Evolutionary conservation across 768 basidiomycete genomes (phyloP).

Genomic region (Tricholoma flavovirens): DNA sequence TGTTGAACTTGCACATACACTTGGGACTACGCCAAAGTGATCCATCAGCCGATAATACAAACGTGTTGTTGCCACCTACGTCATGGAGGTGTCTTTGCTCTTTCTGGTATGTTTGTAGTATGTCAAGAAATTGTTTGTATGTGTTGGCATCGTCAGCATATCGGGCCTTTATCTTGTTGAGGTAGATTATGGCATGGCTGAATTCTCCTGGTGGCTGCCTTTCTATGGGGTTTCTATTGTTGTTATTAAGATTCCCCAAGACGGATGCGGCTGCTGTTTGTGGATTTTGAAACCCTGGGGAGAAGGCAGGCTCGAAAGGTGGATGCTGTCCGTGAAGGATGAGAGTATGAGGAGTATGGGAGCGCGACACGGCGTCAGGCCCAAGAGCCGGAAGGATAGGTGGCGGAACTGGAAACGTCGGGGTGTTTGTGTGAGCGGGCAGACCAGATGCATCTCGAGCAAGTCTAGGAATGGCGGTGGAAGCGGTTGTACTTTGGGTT

Average conservation of each 20-base stretch:
- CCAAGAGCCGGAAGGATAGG: slow-evolving; percentile 25
- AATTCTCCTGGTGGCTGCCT: slow-evolving; percentile 64
- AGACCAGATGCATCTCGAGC: slow-evolving; percentile 15
- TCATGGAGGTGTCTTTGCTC: slow-evolving; percentile 71
- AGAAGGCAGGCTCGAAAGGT: slow-evolving; percentile 35
- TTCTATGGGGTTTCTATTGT: slow-evolving; percentile 44
- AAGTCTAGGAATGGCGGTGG: slow-evolving; percentile 20
- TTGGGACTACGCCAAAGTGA: slow-evolving; percentile 43
- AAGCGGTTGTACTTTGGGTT: slow-evolving; percentile 53
- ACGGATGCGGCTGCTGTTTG: slow-evolving; percentile 62
- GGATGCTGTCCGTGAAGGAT: slow-evolving; percentile 31
- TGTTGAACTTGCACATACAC: slow-evolving; percentile 77
- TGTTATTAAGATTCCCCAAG: slow-evolving; percentile 53
- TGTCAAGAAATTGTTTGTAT: slow-evolving; percentile 86
- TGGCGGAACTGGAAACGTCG: slow-evolving; percentile 28
- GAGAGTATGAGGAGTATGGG: slow-evolving; percentile 49
- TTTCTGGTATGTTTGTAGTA: slow-evolving; percentile 82
- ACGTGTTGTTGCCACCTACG: slow-evolving; percentile 37
- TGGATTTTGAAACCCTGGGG: slow-evolving; percentile 40
- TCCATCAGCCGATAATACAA: not conserved
- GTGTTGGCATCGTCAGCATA: slow-evolving; percentile 87
- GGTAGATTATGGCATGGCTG: slow-evolving; percentile 92
- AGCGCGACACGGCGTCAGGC: slow-evolving; percentile 42
- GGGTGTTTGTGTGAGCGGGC: slow-evolving; percentile 24
- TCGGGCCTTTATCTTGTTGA: slow-evolving; percentile 97